Conservation (phyloP, 2,329 filamentous ascomycete genomes). For the Colletotrichum musicola region DNA sequence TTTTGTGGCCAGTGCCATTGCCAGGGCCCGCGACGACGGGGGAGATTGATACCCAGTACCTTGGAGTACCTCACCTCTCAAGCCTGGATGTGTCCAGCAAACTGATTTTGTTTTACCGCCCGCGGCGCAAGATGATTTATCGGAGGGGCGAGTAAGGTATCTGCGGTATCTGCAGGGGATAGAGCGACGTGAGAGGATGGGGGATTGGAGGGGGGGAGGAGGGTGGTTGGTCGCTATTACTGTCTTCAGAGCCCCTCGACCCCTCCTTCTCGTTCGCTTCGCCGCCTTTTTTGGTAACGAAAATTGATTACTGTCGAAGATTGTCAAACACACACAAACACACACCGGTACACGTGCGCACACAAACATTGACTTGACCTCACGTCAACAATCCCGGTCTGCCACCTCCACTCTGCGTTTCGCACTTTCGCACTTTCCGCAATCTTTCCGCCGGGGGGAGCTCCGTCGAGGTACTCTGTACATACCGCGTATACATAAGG, state of each 20-base stretch:
- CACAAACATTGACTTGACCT: not conserved
- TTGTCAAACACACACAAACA: not conserved
- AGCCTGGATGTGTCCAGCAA: no score
- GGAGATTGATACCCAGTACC: not conserved
- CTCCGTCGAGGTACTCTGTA: slow-evolving; percentile 2
- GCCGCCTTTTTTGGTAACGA: slow-evolving; percentile 12
- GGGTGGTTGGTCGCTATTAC: no score
- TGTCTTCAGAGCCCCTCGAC: not conserved
- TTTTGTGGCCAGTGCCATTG: not conserved
- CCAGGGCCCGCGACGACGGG: not conserved
- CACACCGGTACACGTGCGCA: no score
- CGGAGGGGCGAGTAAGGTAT: not conserved
- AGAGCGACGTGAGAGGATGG: not conserved
- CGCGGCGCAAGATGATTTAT: not conserved
- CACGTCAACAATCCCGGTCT: no score
- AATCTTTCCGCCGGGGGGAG: slow-evolving; percentile 13
- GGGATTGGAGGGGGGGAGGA: not conserved
- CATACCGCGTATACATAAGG: not conserved
- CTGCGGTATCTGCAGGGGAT: not conserved
- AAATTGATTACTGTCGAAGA: not conserved
- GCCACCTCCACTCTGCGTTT: not conserved
- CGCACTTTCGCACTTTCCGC: slow-evolving; percentile 13
- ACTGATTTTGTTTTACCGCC: not conserved
- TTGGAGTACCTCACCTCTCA: no score
- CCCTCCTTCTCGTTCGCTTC: slow-evolving; percentile 22